phyloP scores from a whole-genome alignment of 805 yeast species.

The Candida silvatica region DNA sequence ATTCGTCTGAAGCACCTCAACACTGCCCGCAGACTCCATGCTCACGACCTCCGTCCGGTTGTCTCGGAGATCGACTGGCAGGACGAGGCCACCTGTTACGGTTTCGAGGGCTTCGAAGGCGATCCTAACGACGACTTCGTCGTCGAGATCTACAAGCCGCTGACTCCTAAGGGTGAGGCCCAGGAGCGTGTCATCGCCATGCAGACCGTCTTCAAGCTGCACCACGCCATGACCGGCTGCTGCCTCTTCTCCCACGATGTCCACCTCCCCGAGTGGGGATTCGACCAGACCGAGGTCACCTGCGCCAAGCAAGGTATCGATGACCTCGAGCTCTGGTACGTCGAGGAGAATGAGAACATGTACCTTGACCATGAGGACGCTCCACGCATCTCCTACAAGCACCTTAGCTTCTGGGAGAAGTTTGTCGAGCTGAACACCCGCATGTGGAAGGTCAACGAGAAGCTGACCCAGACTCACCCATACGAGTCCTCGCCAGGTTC shows the following conservation, averaged over 20 bases:
- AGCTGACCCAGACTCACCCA: conserved; percentile 58
- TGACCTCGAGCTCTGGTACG: conserved; percentile 58
- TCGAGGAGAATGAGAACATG: conserved; percentile 58
- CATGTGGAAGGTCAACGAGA: conserved; percentile 74
- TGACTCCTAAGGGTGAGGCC: conserved; percentile 42
- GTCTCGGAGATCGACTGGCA: conserved; percentile 77
- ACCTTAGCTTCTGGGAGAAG: conserved; percentile 47
- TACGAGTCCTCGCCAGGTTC: conserved; percentile 65
- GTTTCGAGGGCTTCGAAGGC: conserved; percentile 68
- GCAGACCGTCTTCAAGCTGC: conserved; percentile 62
- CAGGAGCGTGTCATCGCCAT: conserved; percentile 52
- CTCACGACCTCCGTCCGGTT: conserved; percentile 78
- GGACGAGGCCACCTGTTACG: conserved; percentile 73
- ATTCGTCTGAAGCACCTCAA: conserved; percentile 54
- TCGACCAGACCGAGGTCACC: conserved; percentile 78
- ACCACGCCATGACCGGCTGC: conserved; percentile 75
- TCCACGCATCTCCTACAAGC: conserved; percentile 43
- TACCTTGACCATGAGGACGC: conserved; percentile 33
- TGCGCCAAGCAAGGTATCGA: conserved; percentile 65
- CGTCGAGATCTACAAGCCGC: conserved; percentile 57
- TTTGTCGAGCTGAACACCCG: conserved; percentile 55
- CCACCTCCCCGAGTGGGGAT: conserved; percentile 77
- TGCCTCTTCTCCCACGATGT: conserved; percentile 68
- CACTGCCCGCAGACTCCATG: conserved; percentile 64
- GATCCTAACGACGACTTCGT: conserved; percentile 80